Conservation (phyloP, 805 yeast species). For the Cephaloascus albidus region DNA sequence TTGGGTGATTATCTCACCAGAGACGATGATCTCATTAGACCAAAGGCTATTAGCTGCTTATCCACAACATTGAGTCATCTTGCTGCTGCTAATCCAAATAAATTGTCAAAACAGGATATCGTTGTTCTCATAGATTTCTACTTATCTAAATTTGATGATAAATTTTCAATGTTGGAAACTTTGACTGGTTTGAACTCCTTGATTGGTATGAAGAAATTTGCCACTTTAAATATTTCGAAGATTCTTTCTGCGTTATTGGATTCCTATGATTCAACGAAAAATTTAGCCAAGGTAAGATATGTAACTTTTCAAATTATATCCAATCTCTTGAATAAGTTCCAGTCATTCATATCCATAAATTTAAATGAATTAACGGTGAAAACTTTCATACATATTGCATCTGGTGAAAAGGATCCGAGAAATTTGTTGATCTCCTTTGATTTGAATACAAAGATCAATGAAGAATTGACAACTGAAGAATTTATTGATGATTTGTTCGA, state of each 20-base stretch:
- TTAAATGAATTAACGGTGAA: slow-evolving; percentile 35
- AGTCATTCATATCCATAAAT: slow-evolving; percentile 9
- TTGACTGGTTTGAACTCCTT: slow-evolving; percentile 46
- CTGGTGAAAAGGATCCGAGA: slow-evolving; percentile 92
- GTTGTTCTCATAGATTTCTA: slow-evolving; percentile 48
- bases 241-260: slow-evolving; percentile 25
- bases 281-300: slow-evolving; percentile 55
- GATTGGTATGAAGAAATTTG: slow-evolving; percentile 40
- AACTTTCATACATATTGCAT: slow-evolving; percentile 58
- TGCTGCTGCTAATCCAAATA: slow-evolving; percentile 11
- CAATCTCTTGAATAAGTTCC: slow-evolving; percentile 19
- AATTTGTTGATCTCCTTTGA: slow-evolving; percentile 67
- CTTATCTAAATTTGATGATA: slow-evolving; percentile 59
- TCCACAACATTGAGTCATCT: slow-evolving; percentile 20
- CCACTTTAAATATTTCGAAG: slow-evolving; percentile 19
- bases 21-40: slow-evolving; percentile 42
- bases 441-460: slow-evolving; percentile 39
- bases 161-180: slow-evolving; percentile 39
- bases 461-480: slow-evolving; percentile 23
- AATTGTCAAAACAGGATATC: slow-evolving; percentile 34
- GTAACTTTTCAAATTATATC: slow-evolving; percentile 44
- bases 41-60: slow-evolving; percentile 34
- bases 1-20: slow-evolving; percentile 59
- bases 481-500: slow-evolving; percentile 70
- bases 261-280: slow-evolving; percentile 44